Evolutionary conservation across 768 basidiomycete species (phyloP).

Genomic region (Suillus decipiens): DNA sequence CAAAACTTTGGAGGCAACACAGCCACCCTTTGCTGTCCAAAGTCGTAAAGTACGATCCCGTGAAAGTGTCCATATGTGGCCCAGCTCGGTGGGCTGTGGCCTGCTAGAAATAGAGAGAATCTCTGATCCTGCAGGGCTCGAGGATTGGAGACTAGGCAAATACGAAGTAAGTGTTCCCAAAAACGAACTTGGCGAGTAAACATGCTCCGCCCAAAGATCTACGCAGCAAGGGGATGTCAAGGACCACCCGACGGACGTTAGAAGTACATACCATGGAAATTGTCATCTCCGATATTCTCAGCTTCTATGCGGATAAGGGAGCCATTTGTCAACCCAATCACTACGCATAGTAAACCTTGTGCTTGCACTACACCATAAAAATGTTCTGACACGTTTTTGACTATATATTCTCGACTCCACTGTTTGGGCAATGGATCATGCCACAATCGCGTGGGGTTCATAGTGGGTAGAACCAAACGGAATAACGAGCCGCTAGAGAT

Average conservation of each 20-base stretch:
- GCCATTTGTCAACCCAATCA: conserved; percentile 61
- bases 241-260: conserved; percentile 11
- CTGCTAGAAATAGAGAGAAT: conserved; percentile 73
- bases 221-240: conserved; percentile 17
- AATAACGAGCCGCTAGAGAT: conserved; percentile 72
- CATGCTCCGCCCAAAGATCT: conserved; percentile 75
- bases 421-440: conserved; percentile 50
- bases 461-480: conserved; percentile 66
- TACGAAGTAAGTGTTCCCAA: conserved; percentile 68
- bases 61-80: conserved; percentile 81
- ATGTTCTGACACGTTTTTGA: conserved; percentile 52
- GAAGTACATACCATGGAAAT: conserved; percentile 54
- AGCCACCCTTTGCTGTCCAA: conserved; percentile 79
- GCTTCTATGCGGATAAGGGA: conserved; percentile 71
- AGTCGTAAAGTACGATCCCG: conserved; percentile 81
- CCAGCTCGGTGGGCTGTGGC: conserved; percentile 75
- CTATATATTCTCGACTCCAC: conserved; percentile 68
- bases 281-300: conserved; percentile 54
- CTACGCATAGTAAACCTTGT: conserved; percentile 67
- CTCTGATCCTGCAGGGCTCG: conserved; percentile 50
- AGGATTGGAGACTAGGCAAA: conserved; percentile 52
- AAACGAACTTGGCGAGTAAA: conserved; percentile 67
- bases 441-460: conserved; percentile 57
- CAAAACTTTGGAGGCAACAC: conserved; percentile 63
- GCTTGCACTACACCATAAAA: conserved; percentile 56